Evolutionary conservation across 108 stramenopile genomes (phyloP).

Genomic region (Bacterosira constricta): DNA sequence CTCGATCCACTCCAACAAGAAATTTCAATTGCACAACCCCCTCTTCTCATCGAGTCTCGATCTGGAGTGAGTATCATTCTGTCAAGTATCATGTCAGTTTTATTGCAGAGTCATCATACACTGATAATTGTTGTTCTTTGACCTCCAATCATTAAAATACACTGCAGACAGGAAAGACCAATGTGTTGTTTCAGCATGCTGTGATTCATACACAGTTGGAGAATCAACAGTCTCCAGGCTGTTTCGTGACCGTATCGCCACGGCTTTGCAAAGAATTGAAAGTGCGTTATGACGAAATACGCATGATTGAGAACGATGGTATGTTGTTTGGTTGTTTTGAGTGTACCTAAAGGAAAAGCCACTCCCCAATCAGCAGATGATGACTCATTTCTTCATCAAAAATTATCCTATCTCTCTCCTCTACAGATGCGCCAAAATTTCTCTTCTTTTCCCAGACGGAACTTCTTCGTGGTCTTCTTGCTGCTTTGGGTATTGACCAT

Average conservation of each 20-base stretch:
- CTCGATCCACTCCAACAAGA: constrained; percentile 6
- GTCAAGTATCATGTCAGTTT: too few relatives aligned
- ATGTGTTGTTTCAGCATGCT: constrained; percentile 39
- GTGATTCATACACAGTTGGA: constrained; percentile 9
- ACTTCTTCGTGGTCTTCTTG: constrained; percentile 1
- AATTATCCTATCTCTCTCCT: not conserved
- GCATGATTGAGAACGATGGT: not conserved
- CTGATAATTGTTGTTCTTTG: too few relatives aligned
- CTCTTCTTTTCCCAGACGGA: not conserved
- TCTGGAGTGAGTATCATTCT: constrained; percentile 17
- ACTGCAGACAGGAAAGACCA: constrained; percentile 40
- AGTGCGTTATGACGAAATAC: constrained; percentile 4
- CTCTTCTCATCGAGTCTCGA: constrained; percentile 6
- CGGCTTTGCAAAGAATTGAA: constrained; percentile 20
- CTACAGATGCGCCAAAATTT: constrained; percentile 2
- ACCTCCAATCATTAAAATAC: too few relatives aligned
- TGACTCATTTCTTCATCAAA: too few relatives aligned
- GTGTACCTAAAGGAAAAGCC: too few relatives aligned
- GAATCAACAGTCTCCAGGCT: not conserved
- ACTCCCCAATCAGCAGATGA: too few relatives aligned
- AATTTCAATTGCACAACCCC: not conserved
- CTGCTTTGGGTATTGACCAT: not conserved
- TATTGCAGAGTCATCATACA: too few relatives aligned
- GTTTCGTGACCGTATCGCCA: constrained; percentile 32
- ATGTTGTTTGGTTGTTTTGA: not conserved